Conservation (phyloP, 2,329 filamentous ascomycete genomes). For the Cordyceps cicadae region DNA sequence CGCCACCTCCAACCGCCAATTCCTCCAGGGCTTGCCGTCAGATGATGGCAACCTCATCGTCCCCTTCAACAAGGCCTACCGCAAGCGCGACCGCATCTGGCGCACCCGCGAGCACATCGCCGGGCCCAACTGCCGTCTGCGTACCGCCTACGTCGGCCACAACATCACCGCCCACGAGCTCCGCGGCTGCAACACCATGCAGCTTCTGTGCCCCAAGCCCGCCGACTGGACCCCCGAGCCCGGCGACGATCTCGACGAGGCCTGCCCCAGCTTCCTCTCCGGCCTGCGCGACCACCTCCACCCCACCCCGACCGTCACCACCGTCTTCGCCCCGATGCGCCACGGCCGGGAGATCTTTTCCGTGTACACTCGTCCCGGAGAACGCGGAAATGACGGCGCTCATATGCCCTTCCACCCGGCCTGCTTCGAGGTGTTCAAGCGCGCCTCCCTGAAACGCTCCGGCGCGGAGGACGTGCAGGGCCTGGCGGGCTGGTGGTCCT, state of each 20-base stretch:
- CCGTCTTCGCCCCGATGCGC: conserved; percentile 13
- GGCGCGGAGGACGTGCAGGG: conserved; percentile 16
- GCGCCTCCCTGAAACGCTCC: conserved; percentile 15
- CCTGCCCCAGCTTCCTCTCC: not conserved
- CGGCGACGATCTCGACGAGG: not conserved
- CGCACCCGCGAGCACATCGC: conserved; percentile 18
- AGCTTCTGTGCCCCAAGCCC: conserved; percentile 20
- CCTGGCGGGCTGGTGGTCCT: conserved; percentile 13
- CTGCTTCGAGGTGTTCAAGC: conserved; percentile 23
- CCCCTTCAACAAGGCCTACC: conserved; percentile 10
- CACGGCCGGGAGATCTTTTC: not conserved
- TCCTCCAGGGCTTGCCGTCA: not conserved
- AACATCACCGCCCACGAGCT: conserved; percentile 19
- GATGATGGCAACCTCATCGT: conserved; percentile 5
- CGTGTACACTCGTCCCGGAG: conserved; percentile 9
- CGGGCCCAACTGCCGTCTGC: conserved; percentile 15
- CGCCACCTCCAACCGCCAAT: not conserved
- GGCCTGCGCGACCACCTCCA: conserved; percentile 7
- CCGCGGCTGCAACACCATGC: conserved; percentile 19
- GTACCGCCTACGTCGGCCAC: conserved; percentile 17
- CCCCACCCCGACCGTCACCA: not conserved
- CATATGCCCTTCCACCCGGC: conserved; percentile 22
- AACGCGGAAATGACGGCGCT: not conserved
- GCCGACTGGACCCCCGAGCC: conserved; percentile 12
- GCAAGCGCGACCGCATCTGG: not conserved